Conservation (phyloP, 2,329 filamentous ascomycete genomes). For the Tolypocladium ophioglossoides region DNA sequence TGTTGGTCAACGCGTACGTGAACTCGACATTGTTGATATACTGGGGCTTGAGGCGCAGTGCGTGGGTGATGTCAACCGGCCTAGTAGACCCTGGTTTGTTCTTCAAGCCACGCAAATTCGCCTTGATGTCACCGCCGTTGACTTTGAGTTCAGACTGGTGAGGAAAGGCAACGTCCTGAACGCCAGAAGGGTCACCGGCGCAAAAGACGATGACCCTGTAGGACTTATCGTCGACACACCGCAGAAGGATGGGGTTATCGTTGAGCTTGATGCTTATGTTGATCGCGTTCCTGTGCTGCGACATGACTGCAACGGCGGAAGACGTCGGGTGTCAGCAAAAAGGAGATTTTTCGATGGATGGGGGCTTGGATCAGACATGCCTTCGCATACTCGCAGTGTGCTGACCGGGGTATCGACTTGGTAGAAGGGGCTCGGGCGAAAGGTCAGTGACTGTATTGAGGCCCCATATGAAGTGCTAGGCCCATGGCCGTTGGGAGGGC, state of each 20-base stretch:
- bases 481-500: conserved; percentile 10
- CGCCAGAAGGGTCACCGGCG: conserved; percentile 49
- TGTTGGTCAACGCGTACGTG: conserved; percentile 84
- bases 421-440: conserved; percentile 80
- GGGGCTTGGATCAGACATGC: conserved; percentile 35
- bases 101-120: conserved; percentile 89
- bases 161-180: conserved; percentile 78
- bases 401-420: conserved; percentile 56
- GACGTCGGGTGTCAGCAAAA: not conserved
- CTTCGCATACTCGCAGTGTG: conserved; percentile 56
- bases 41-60: conserved; percentile 57
- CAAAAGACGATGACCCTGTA: conserved; percentile 78
- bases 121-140: conserved; percentile 78
- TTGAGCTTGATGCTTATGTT: conserved; percentile 35
- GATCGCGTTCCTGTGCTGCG: conserved; percentile 39
- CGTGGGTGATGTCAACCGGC: conserved; percentile 79
- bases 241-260: conserved; percentile 39
- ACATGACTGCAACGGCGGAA: conserved; percentile 35
- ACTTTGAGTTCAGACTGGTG: conserved; percentile 87
- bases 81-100: conserved; percentile 93
- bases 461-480: conserved; percentile 7
- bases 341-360: not conserved
- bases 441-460: conserved; percentile 14
- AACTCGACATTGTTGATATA: conserved; percentile 74
- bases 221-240: conserved; percentile 48